Percentiles rank a stretch among this genome's conserved stretches.
Conservation (phyloP, 2,329 filamentous ascomycete species). For the Huntiella decipiens region DNA sequence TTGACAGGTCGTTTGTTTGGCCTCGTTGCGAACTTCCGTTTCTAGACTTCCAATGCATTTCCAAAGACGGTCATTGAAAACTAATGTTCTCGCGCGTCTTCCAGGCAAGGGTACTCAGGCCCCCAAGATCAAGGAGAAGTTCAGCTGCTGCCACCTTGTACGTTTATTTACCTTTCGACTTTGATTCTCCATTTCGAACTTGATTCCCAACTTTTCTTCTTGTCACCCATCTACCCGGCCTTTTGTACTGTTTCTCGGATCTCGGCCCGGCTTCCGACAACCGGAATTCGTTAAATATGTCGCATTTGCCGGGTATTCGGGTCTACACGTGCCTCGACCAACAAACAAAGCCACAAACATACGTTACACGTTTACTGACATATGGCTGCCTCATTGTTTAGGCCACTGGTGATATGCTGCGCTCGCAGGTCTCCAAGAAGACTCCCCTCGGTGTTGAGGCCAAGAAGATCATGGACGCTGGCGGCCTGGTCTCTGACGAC, state of each 20-base stretch:
- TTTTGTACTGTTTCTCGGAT: background rate
- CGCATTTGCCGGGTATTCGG: background rate
- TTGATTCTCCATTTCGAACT: background rate
- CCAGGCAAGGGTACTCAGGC: conserved; percentile 97
- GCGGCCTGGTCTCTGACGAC: conserved; percentile 91
- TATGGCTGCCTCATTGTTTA: conserved; percentile 19
- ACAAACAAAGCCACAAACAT: too few species aligned
- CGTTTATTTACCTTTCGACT: background rate
- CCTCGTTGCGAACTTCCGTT: conserved; percentile 1
- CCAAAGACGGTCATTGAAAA: too few species aligned
- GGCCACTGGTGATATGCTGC: conserved; percentile 98
- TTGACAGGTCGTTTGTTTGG: background rate
- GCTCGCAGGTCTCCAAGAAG: conserved; percentile 95
- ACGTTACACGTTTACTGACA: too few species aligned
- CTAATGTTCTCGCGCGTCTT: background rate
- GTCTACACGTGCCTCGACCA: too few species aligned
- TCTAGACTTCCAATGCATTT: background rate
- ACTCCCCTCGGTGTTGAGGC: conserved; percentile 84
- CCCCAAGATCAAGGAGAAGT: conserved; percentile 95
- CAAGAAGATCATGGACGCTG: conserved; percentile 99
- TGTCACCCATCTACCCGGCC: too few species aligned
- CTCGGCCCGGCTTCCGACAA: background rate
- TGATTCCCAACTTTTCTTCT: background rate
- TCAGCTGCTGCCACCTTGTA: conserved; percentile 89
- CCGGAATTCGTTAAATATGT: background rate